Percentiles rank a stretch among this genome's conserved stretches.
phyloP scores from a whole-genome alignment of 768 basidiomycete genomes.

The Naganishia vishniacii region DNA sequence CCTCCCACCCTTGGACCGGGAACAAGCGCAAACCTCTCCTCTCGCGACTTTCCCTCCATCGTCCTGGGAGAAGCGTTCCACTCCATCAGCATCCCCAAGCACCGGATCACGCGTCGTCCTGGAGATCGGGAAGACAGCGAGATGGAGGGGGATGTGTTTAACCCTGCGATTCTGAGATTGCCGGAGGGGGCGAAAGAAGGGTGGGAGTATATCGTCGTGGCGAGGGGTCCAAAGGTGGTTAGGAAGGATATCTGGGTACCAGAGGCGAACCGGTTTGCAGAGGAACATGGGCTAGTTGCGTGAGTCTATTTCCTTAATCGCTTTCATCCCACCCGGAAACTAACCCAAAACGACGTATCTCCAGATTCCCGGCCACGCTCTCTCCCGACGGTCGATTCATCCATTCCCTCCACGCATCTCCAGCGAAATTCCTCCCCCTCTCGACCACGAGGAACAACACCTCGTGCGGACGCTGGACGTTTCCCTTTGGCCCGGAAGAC shows the following conservation, averaged over 20 bases:
- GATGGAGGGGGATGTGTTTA: conserved; percentile 6
- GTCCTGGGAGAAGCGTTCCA: not conserved
- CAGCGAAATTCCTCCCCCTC: conserved; percentile 3
- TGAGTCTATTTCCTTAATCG: not conserved
- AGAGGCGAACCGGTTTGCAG: not conserved
- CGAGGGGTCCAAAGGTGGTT: not conserved
- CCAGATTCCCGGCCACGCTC: not conserved
- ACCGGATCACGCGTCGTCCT: not conserved
- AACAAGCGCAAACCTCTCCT: not conserved
- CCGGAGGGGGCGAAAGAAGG: not conserved
- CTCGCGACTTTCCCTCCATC: not conserved
- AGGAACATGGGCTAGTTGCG: conserved; percentile 9
- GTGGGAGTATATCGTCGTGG: conserved; percentile 16
- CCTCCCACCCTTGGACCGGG: not conserved
- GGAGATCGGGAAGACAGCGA: not conserved
- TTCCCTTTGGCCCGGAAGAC: conserved; percentile 9
- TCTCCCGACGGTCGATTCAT: not conserved
- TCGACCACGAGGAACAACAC: conserved; percentile 1
- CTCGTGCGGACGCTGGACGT: conserved; percentile 6
- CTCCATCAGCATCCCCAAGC: not conserved
- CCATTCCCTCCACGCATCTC: not conserved
- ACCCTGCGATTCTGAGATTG: conserved; percentile 12
- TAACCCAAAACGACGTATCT: too few species aligned
- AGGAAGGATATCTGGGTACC: conserved; percentile 12
- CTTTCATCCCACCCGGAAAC: too few species aligned